Evolutionary conservation across 2,329 filamentous ascomycete species (phyloP), one percentile per base, ranked within the genome.

Genomic region (Fusarium cicatricum): DNA sequence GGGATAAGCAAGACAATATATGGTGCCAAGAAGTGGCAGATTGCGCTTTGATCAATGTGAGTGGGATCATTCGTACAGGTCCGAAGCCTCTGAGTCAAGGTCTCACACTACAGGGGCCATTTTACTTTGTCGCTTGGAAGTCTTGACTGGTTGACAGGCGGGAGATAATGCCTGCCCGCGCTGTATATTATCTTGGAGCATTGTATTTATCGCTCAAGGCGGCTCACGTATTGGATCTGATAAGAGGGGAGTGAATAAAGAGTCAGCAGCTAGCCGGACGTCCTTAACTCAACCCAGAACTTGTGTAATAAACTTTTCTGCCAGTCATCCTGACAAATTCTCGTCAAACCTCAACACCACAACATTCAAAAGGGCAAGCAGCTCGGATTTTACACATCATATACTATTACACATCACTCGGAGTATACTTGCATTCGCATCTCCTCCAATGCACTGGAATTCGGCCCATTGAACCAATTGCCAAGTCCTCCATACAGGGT

Each of bases 1-100:
- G 45, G 17, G 26, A 32, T 32, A 11, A 28, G 9, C 34, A 21
- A 11, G 36, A 29, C 46, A 10, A 8, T 37, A 55, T 49, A 51
- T 60, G 40, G 43, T 31, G 59, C 58, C 54, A 62, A 55, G 59
- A 60, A 38, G 42, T 62, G 59, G 54, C 59, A 60, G 54, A 44
- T 48, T 41, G 34, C 53, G 28, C 11, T 46, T 37, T 16, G 16
- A 21, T 17, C 12, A 11, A 10, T 17, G 34, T 17, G 45, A 40
- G 45, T 40, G 28, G 31, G 41, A 40, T 14, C 28, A 14, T 34
- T 40, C 16, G 34, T 32, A 40, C 31, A 48, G 36, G 7, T 26
- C 23, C 36, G 45, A 48, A 41, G 28, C 36, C 45, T 33, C 17
- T 23, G 16, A 17, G 21, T 39, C 9, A 21, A 28, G 36, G 29